A percentile compares a stretch with the other conserved stretches of the same genome.
Conservation (phyloP, 148 eudicot species). For the Cornus controversa region DNA sequence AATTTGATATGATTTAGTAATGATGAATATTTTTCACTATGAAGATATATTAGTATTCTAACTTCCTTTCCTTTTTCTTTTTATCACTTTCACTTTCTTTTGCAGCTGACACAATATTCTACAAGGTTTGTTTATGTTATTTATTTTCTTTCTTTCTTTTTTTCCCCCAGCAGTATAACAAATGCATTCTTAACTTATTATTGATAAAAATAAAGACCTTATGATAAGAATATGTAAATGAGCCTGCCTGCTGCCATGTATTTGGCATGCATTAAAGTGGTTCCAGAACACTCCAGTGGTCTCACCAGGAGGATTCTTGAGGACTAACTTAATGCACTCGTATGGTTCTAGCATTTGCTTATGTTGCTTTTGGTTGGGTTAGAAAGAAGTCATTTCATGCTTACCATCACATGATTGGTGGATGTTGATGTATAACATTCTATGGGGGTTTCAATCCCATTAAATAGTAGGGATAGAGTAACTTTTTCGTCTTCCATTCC, state of each 20-base stretch:
- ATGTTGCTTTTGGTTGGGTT: slow-evolving; percentile 7
- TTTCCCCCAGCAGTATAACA: slow-evolving; percentile 6
- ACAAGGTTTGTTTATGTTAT: slow-evolving; percentile 50
- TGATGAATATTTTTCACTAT: not conserved
- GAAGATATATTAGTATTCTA: slow-evolving; percentile 11
- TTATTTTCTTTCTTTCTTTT: too few species aligned
- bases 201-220: not conserved
- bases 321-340: not conserved
- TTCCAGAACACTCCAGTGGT: not conserved
- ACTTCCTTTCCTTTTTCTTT: slow-evolving; percentile 5
- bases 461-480: not conserved
- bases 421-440: not conserved
- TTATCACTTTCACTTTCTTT: slow-evolving; percentile 14
- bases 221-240: too few species aligned
- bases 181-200: not conserved
- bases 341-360: not conserved
- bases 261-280: not conserved
- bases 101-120: slow-evolving; percentile 59
- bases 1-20: not conserved
- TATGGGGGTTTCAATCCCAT: slow-evolving; percentile 5
- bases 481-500: not conserved
- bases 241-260: not conserved
- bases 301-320: not conserved
- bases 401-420: not conserved
- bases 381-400: not conserved